A percentile compares a stretch with the other conserved stretches of the same genome.
phyloP scores from a whole-genome alignment of 1,284 basidiomycete species.

The Trametes sp. region DNA sequence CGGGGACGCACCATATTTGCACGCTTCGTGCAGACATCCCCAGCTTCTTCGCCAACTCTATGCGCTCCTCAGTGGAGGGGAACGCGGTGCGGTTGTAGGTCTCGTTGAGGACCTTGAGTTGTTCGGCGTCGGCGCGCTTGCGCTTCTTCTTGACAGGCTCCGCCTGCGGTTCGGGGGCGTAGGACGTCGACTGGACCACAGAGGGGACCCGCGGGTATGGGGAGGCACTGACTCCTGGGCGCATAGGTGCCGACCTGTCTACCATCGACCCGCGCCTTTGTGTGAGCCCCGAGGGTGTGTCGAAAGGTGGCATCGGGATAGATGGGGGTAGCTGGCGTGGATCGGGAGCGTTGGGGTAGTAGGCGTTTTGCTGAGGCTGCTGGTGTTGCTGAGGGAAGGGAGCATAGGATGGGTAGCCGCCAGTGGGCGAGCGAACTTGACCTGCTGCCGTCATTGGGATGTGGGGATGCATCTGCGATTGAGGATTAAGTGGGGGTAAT shows the following conservation, averaged over 20 bases:
- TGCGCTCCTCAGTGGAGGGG: constrained; percentile 84
- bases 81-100: constrained; percentile 82
- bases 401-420: constrained; percentile 36
- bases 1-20: constrained; percentile 75
- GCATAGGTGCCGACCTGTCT: constrained; percentile 40
- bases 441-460: constrained; percentile 34
- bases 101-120: constrained; percentile 81
- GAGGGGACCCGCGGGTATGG: constrained; percentile 52
- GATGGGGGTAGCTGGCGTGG: constrained; percentile 39
- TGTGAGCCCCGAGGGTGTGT: constrained; percentile 37
- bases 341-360: constrained; percentile 38
- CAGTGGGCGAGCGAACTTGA: constrained; percentile 38
- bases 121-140: constrained; percentile 80
- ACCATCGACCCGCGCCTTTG: constrained; percentile 41
- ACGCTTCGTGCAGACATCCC: constrained; percentile 86
- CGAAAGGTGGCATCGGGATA: constrained; percentile 41
- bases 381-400: constrained; percentile 36
- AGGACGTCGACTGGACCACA: constrained; percentile 29
- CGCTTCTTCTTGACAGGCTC: constrained; percentile 86
- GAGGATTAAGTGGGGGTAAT: constrained; percentile 54
- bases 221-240: constrained; percentile 40
- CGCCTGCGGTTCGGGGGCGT: constrained; percentile 40
- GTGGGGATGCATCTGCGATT: constrained; percentile 36
- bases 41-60: constrained; percentile 73
- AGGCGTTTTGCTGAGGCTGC: constrained; percentile 25